Percentiles rank a stretch among this genome's conserved stretches.
These are phyloP conservation scores for Tausonia pullulans DNA, from an alignment of 1,284 basidiomycete genomes.

Conservation along the genomic window DNA sequence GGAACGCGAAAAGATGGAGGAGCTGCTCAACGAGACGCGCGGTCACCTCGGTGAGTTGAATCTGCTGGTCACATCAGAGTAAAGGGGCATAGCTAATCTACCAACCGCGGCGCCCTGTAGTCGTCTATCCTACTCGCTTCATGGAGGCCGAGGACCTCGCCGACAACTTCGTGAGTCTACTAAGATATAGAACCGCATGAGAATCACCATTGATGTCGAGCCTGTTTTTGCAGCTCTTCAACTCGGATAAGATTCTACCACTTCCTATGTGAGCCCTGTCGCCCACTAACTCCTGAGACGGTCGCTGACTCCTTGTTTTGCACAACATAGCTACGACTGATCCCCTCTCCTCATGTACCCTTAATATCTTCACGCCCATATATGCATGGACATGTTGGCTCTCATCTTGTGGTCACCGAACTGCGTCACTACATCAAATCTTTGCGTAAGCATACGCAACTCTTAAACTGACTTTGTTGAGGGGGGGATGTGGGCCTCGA, in stretches of 20 bases:
- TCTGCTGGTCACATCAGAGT: neutral
- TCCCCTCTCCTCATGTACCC: too few species aligned
- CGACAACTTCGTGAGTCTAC: conserved; percentile 61
- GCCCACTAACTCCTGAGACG: too few species aligned
- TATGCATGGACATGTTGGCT: too few species aligned
- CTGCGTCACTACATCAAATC: too few species aligned
- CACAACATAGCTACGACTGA: too few species aligned
- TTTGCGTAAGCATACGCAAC: too few species aligned
- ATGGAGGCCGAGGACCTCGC: conserved; percentile 73
- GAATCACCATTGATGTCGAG: neutral
- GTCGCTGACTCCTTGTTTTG: too few species aligned
- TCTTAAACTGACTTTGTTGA: too few species aligned
- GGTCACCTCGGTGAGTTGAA: conserved; percentile 64
- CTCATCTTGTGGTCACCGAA: too few species aligned
- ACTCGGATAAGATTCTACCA: conserved; percentile 7
- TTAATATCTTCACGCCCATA: too few species aligned
- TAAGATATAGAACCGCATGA: too few species aligned
- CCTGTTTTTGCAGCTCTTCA: conserved; percentile 4
- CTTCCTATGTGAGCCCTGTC: neutral
- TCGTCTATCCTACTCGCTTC: conserved; percentile 69
- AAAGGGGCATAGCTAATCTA: neutral
- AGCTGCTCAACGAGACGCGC: conserved; percentile 55
- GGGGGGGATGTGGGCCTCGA: too few species aligned
- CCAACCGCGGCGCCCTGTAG: conserved; percentile 34
- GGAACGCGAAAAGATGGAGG: conserved; percentile 82